Conservation (phyloP, 441 rosid genomes). For the Erodium trifolium region DNA sequence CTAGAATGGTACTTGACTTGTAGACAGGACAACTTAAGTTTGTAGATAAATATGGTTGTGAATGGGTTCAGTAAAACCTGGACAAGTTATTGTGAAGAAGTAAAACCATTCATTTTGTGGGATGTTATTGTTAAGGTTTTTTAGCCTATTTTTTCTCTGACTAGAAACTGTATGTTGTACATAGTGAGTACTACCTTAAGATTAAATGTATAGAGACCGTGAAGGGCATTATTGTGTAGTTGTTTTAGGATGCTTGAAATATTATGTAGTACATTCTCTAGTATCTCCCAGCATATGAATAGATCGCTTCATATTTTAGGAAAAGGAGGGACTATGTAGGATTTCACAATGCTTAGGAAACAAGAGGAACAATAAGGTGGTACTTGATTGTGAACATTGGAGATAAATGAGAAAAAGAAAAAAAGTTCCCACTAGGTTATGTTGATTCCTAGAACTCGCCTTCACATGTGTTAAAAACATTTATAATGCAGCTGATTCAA, state of each 20-base stretch:
- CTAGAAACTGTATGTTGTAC: not conserved
- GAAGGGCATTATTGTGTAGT: not conserved
- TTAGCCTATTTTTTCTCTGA: not conserved
- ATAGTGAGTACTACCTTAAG: not conserved
- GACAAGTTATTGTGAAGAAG: not conserved
- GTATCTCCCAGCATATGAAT: not conserved
- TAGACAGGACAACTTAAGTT: not conserved
- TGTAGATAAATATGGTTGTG: not conserved
- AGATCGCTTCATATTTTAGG: not conserved
- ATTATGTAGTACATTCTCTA: not conserved
- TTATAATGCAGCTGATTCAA: not conserved
- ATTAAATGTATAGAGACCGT: not conserved
- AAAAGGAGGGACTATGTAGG: not conserved
- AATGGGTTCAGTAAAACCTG: not conserved
- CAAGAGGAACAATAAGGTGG: not conserved
- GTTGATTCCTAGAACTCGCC: not conserved
- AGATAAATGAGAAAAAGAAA: not conserved
- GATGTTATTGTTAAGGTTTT: not conserved
- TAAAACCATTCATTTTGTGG: slow-evolving; percentile 1
- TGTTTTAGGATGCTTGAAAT: not conserved
- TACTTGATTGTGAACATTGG: not conserved
- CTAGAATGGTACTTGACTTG: not conserved
- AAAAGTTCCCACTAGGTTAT: not conserved
- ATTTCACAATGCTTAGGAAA: not conserved
- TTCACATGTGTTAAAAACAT: not conserved